Evolutionary conservation across 768 basidiomycete genomes (phyloP).

Genomic region (Mycena latifolia): DNA sequence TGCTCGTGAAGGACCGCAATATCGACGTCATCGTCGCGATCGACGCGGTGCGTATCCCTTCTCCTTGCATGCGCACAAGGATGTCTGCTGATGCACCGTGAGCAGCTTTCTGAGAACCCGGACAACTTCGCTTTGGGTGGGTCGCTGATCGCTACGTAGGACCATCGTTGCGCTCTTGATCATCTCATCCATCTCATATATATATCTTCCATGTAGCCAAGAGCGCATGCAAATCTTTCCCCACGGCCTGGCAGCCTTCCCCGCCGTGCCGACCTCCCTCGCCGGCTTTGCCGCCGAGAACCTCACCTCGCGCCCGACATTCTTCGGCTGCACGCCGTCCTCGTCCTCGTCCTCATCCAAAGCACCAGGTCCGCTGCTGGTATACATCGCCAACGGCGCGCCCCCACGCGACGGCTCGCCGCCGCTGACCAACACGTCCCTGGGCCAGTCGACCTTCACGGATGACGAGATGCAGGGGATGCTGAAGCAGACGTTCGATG

Average conservation of each 20-base stretch:
- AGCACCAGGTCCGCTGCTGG: constrained; percentile 46
- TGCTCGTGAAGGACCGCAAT: constrained; percentile 58
- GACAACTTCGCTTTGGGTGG: constrained; percentile 24
- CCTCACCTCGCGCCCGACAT: constrained; percentile 53
- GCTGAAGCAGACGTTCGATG: constrained; percentile 59
- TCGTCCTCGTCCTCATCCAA: background rate
- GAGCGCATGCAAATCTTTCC: constrained; percentile 36
- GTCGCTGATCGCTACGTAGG: constrained; percentile 35
- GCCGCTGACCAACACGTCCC: constrained; percentile 58
- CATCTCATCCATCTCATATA: background rate
- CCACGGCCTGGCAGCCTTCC: constrained; percentile 44
- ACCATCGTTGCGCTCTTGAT: background rate
- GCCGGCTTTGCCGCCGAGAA: constrained; percentile 49
- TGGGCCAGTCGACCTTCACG: constrained; percentile 52
- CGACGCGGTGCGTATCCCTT: constrained; percentile 51
- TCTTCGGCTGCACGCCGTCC: constrained; percentile 55
- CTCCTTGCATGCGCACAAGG: constrained; percentile 15
- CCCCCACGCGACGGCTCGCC: constrained; percentile 49
- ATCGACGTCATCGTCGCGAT: constrained; percentile 66
- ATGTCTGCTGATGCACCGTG: background rate
- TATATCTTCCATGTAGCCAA: constrained; percentile 11
- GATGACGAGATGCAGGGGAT: constrained; percentile 54
- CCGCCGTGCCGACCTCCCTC: constrained; percentile 43
- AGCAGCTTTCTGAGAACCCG: no score
- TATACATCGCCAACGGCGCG: constrained; percentile 72